These are phyloP conservation scores for Yamadazyma spencermartinsiae DNA, from an alignment of 1,139 yeast genomes.

Conservation along the genomic window DNA sequence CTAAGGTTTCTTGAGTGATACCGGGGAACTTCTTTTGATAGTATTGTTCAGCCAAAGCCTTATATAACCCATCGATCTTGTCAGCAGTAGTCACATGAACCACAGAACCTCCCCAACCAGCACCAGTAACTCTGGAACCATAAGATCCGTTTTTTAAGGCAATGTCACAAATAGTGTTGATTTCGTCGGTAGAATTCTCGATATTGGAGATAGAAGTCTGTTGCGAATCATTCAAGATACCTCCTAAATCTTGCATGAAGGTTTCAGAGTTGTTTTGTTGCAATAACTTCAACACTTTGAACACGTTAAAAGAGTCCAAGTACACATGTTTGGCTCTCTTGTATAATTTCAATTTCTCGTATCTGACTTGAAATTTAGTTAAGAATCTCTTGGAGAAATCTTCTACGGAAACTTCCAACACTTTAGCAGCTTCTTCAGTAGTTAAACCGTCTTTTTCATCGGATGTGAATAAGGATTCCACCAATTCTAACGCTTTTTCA, in stretches of 20 bases:
- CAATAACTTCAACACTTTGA: constrained; percentile 48
- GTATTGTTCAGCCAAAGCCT: constrained; percentile 50
- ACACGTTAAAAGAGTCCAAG: constrained; percentile 62
- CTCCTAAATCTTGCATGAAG: constrained; percentile 48
- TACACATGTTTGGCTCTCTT: constrained; percentile 65
- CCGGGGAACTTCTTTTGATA: constrained; percentile 51
- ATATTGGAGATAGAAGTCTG: constrained; percentile 42
- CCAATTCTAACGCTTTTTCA: constrained; percentile 38
- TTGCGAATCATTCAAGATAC: constrained; percentile 62
- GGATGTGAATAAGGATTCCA: constrained; percentile 37
- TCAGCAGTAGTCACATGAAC: constrained; percentile 60
- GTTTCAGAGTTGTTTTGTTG: constrained; percentile 16
- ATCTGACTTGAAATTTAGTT: constrained; percentile 57
- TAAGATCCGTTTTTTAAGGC: constrained; percentile 58
- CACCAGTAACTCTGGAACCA: constrained; percentile 75
- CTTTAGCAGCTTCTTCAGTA: constrained; percentile 48
- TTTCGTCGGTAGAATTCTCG: constrained; percentile 58
- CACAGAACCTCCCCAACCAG: constrained; percentile 81
- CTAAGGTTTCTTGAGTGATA: constrained; percentile 43
- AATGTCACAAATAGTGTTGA: constrained; percentile 53
- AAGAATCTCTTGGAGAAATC: constrained; percentile 49
- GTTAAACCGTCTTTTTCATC: constrained; percentile 49
- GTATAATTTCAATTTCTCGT: constrained; percentile 54
- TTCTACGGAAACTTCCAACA: constrained; percentile 42
- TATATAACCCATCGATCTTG: constrained; percentile 42